A percentile compares a stretch with the other conserved stretches of the same genome.
Evolutionary conservation across 352 stramenopile species (phyloP).

Genomic region (Phytopythium boreale): DNA sequence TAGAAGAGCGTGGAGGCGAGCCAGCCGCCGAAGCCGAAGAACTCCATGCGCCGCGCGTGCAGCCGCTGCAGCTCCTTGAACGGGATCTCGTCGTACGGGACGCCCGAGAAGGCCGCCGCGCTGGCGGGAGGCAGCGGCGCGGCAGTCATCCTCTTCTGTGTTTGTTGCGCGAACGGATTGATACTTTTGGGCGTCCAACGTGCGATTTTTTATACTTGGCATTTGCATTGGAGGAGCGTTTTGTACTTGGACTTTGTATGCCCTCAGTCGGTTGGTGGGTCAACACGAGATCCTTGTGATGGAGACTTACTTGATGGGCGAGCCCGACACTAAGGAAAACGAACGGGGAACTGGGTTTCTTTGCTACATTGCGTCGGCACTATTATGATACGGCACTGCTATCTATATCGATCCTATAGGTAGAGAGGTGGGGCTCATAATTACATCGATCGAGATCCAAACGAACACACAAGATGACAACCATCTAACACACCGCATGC

Average conservation of each 20-base stretch:
- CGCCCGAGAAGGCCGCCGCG: neutral
- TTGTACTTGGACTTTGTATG: neutral
- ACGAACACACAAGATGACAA: neutral
- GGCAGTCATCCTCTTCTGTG: neutral
- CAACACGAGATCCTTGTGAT: too few species aligned
- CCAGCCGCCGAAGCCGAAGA: constrained; percentile 87
- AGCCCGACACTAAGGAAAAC: neutral
- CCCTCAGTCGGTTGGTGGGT: too few species aligned
- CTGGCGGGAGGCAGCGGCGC: too few species aligned
- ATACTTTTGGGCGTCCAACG: neutral
- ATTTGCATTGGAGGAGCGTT: neutral
- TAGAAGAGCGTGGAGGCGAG: constrained; percentile 76
- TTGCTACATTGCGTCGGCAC: neutral
- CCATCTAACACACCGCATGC: neutral
- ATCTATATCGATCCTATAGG: constrained; percentile 4
- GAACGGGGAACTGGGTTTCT: neutral
- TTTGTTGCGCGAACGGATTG: neutral
- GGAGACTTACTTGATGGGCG: too few species aligned
- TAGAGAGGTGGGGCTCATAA: constrained; percentile 8
- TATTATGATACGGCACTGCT: neutral
- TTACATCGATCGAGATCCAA: neutral
- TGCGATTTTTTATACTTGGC: neutral
- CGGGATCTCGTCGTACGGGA: constrained; percentile 28
- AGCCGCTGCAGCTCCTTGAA: constrained; percentile 83
- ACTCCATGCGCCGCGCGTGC: constrained; percentile 80